These are phyloP conservation scores for Xanthoconium purpureum DNA, from an alignment of 768 basidiomycete genomes.

Conservation along the genomic window DNA sequence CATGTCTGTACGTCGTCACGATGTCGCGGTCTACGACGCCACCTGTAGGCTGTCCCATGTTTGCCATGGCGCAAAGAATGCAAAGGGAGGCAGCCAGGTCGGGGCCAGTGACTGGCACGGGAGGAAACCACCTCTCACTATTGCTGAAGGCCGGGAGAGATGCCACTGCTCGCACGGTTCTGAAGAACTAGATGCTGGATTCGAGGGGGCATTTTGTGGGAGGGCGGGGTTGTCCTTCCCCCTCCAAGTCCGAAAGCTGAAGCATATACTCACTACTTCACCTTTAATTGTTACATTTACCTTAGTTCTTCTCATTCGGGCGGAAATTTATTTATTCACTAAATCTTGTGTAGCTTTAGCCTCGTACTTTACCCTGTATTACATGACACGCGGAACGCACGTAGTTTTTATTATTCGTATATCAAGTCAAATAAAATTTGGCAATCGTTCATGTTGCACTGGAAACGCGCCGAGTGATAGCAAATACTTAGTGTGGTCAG, in stretches of 20 bases:
- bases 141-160: constrained; percentile 90
- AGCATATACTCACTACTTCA: constrained; percentile 11
- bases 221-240: too few species aligned
- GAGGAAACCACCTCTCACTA: constrained; percentile 78
- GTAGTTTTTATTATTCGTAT: constrained; percentile 19
- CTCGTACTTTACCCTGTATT: constrained; percentile 14
- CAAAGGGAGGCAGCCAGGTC: constrained; percentile 40
- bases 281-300: constrained; percentile 8
- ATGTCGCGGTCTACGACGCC: constrained; percentile 67
- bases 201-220: too few species aligned
- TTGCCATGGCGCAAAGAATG: constrained; percentile 51
- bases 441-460: not conserved
- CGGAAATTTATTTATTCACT: constrained; percentile 28
- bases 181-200: constrained; percentile 32
- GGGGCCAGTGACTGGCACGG: constrained; percentile 75
- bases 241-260: not conserved
- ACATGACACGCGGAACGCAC: constrained; percentile 1
- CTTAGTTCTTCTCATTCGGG: not conserved
- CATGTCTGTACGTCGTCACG: constrained; percentile 80
- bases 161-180: constrained; percentile 66
- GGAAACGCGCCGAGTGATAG: too few species aligned
- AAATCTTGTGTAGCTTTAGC: constrained; percentile 27
- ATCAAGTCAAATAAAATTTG: constrained; percentile 7
- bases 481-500: not conserved
- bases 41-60: constrained; percentile 48